These are phyloP conservation scores for Rhytidiadelphus loreus DNA, from an alignment of 225 moss, liverwort and hornwort genomes.

Conservation along the genomic window DNA sequence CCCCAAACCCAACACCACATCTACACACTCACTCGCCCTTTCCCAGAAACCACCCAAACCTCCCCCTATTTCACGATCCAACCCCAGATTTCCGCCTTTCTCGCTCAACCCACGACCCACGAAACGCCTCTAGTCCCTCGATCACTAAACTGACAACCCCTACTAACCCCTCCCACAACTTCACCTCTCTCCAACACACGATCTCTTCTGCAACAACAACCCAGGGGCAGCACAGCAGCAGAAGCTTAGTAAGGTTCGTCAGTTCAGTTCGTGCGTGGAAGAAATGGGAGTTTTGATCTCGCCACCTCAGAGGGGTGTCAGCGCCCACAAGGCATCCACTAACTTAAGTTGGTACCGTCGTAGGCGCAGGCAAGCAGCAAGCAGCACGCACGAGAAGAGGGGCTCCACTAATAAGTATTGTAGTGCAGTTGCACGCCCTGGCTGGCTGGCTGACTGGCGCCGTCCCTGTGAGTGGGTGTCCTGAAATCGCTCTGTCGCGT, in stretches of 20 bases:
- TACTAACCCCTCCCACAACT: neutral
- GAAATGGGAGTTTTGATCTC: neutral
- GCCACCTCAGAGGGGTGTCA: slow-evolving; percentile 9
- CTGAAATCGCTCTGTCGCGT: slow-evolving; percentile 1
- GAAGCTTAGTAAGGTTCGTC: neutral
- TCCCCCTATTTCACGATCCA: neutral
- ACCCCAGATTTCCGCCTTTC: neutral
- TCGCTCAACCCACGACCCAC: neutral
- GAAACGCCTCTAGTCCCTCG: neutral
- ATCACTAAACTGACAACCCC: neutral
- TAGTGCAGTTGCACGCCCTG: neutral
- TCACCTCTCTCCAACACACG: neutral
- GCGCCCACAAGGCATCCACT: neutral
- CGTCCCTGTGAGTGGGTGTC: neutral
- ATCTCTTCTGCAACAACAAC: neutral
- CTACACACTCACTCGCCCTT: neutral
- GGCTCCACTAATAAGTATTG: neutral
- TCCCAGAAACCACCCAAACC: neutral
- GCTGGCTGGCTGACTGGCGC: neutral
- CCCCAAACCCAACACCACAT: neutral
- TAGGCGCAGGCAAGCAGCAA: neutral
- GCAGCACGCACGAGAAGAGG: neutral
- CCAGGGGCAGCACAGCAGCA: neutral
- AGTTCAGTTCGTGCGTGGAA: neutral
- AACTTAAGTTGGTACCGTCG: neutral